These are phyloP conservation scores for Neoarthrinium moseri DNA, from an alignment of 2,329 filamentous ascomycete genomes.

Conservation along the genomic window DNA sequence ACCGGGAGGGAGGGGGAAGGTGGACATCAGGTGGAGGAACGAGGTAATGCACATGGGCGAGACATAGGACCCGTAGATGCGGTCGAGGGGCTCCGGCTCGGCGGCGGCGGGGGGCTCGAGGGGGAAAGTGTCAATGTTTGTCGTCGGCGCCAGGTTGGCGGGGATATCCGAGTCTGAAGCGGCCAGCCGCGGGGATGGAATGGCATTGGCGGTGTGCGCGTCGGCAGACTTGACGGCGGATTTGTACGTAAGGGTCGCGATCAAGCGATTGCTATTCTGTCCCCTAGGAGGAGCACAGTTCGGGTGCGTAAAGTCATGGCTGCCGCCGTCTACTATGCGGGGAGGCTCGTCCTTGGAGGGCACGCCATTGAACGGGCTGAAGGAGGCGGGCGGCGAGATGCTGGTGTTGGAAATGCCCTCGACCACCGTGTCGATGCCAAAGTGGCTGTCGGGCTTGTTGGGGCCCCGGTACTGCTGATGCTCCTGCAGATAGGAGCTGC, in stretches of 20 bases:
- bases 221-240: conserved; percentile 27
- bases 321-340: conserved; percentile 60
- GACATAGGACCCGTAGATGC: conserved; percentile 65
- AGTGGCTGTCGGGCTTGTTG: conserved; percentile 51
- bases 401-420: conserved; percentile 47
- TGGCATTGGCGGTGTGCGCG: conserved; percentile 31
- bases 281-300: conserved; percentile 58
- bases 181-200: conserved; percentile 33
- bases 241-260: conserved; percentile 67
- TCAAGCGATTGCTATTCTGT: conserved; percentile 46
- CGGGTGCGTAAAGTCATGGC: conserved; percentile 61
- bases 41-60: conserved; percentile 65
- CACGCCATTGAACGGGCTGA: conserved; percentile 57
- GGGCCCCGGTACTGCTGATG: conserved; percentile 64
- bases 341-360: conserved; percentile 59
- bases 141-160: conserved; percentile 58
- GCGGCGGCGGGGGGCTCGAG: conserved; percentile 54
- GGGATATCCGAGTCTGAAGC: conserved; percentile 42
- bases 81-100: conserved; percentile 59
- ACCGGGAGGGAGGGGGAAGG: conserved; percentile 54
- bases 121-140: conserved; percentile 56
- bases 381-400: conserved; percentile 38
- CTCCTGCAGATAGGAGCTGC: conserved; percentile 61
- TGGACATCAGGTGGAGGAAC: conserved; percentile 65
- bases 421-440: conserved; percentile 65